Base-by-base conservation (phyloP, 805 yeast species). In the Grigorovia jiainica region DNA sequence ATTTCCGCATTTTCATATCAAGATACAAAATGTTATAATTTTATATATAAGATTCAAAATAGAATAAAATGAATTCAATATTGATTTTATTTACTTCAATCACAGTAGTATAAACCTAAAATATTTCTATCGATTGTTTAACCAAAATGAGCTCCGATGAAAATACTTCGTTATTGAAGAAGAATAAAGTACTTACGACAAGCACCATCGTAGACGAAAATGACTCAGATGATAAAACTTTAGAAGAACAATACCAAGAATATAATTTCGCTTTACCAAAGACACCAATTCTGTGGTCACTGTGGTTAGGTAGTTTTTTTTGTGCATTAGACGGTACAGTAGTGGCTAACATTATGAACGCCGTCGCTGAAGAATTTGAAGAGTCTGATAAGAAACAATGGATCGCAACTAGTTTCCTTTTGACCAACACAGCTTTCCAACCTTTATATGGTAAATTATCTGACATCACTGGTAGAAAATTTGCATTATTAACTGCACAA, bases 381-480 rank as follows among this genome's bases (percentile, higher is more conserved):
- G 73, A 72, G 29, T 68, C 75, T 1, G 66, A 70, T 38, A 55
- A 63, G 45, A 65, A 71, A 17, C 66, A 76, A n/a, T 79, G 83
- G 83, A 79, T 82, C 4, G 82, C 82, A 4, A 76, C 84, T 0
- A 70, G 82, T 17, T 75, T 77, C 38, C 63, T 79, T 19, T 55
- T 80, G 40, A 78, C 86, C 4, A 78, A 77, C 48, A 73, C 82
- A 1, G 80, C 79, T 6, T 78, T 78, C 52, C 86, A 79, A 58
- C 84, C 83, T 1, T 56, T 80, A 19, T 77, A 78, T 43, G 86
- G 85, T 7, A 68, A 78, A 42, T 54, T 74, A 17, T 71, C 78
- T 33, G 82, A 76, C 47, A 64, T 76, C 5, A 70, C 71, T 39
- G 82, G 82, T 8, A 59, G 82, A 34, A 68, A 68, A 40, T 48